Evolutionary conservation across 1,284 basidiomycete species (phyloP).

Genomic region (Abortiporus biennis): DNA sequence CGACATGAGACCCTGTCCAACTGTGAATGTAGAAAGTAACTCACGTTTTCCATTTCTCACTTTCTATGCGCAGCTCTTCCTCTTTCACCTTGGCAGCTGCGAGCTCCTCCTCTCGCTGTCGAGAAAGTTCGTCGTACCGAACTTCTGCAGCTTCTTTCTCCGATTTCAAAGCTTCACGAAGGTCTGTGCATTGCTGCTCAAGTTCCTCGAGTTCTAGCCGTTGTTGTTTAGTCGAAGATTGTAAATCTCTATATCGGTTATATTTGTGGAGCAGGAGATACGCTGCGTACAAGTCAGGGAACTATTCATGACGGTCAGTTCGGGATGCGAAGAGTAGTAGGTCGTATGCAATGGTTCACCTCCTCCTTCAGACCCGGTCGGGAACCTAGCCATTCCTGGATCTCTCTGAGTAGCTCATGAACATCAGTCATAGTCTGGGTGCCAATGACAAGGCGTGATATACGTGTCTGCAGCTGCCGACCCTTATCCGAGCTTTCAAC

Average conservation of each 20-base stretch:
- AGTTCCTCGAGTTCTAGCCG: too few relatives aligned
- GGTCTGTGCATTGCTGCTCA: conserved; percentile 19
- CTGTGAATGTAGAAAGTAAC: too few relatives aligned
- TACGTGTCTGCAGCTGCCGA: conserved; percentile 27
- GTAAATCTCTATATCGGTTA: too few relatives aligned
- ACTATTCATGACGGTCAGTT: too few relatives aligned
- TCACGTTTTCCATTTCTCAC: conserved; percentile 10
- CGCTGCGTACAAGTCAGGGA: neutral
- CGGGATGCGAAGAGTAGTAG: too few relatives aligned
- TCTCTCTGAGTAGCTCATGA: conserved; percentile 28
- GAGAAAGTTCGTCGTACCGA: neutral
- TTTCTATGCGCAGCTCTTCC: too few relatives aligned
- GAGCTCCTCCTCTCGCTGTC: neutral
- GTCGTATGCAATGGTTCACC: too few relatives aligned
- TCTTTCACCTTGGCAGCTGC: neutral
- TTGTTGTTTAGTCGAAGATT: too few relatives aligned
- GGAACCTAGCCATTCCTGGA: conserved; percentile 30
- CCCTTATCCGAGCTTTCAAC: conserved; percentile 18
- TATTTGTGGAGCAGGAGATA: neutral
- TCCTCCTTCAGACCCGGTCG: conserved; percentile 29
- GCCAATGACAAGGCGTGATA: conserved; percentile 31
- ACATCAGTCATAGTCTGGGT: conserved; percentile 30
- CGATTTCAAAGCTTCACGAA: conserved; percentile 18
- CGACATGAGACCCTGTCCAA: too few relatives aligned
- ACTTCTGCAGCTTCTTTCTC: conserved; percentile 10